These are phyloP conservation scores for Yarrowia osloensis DNA, from an alignment of 805 yeast genomes.

Conservation along the genomic window DNA sequence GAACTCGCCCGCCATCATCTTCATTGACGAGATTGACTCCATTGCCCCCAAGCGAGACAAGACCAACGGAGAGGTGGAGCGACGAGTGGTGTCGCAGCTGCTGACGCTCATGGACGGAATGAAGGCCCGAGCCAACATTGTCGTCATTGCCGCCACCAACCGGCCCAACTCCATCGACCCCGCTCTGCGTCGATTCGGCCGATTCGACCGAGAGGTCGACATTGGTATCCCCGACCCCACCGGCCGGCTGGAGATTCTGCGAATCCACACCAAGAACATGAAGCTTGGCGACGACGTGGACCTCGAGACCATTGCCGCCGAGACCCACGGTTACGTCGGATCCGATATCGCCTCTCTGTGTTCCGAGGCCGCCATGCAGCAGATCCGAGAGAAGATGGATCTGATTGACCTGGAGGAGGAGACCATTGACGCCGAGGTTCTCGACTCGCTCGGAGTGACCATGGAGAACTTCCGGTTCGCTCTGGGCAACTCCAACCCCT, in stretches of 20 bases:
- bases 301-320: conserved; percentile 91
- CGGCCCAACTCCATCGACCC: conserved; percentile 86
- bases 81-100: conserved; percentile 97
- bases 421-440: conserved; percentile 94
- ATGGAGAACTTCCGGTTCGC: conserved; percentile 99
- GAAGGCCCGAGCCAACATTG: conserved; percentile 98
- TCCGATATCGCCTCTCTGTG: conserved; percentile 97
- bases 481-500: conserved; percentile 95
- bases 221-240: conserved; percentile 88
- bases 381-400: conserved; percentile 99
- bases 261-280: conserved; percentile 99
- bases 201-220: conserved; percentile 88
- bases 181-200: conserved; percentile 81
- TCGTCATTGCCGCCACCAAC: conserved; percentile 96
- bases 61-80: conserved; percentile 99
- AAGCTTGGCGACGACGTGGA: conserved; percentile 93
- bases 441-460: conserved; percentile 95
- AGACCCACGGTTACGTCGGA: conserved; percentile 99
- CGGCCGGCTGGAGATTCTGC: conserved; percentile 85
- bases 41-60: conserved; percentile 99
- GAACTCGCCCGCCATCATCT: conserved; percentile 95
- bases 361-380: conserved; percentile 99
- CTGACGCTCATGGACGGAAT: conserved; percentile 99
- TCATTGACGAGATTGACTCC: conserved; percentile 97
- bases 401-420: conserved; percentile 94